A percentile compares a stretch with the other conserved stretches of the same genome.
phyloP scores from a whole-genome alignment of 352 stramenopile species.

The Phytopythium chamaehyphon region DNA sequence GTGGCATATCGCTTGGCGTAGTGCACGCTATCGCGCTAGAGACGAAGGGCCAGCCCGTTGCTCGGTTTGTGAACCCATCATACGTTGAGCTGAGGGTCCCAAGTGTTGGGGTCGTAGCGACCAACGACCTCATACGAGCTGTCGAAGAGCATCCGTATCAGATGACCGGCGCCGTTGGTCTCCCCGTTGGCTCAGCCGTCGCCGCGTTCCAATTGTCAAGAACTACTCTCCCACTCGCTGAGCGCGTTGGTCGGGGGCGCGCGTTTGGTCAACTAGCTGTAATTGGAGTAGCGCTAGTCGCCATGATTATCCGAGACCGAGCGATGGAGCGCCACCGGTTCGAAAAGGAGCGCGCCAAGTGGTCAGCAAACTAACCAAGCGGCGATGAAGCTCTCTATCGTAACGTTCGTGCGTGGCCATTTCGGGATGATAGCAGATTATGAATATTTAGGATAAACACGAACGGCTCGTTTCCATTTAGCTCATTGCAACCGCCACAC shows the following conservation, averaged over 20 bases:
- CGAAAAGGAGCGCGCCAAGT: not conserved
- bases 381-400: too few species aligned
- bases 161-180: not conserved
- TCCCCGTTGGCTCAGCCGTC: not conserved
- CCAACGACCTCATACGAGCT: not conserved
- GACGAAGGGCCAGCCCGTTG: not conserved
- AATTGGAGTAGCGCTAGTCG: not conserved
- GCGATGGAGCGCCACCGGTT: not conserved
- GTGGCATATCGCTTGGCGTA: too few species aligned
- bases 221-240: not conserved
- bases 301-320: constrained; percentile 1
- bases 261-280: constrained; percentile 2
- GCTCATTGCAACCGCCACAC: too few species aligned
- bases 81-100: constrained; percentile 1
- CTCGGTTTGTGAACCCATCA: not conserved
- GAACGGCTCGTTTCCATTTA: too few species aligned
- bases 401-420: too few species aligned
- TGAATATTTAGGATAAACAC: too few species aligned
- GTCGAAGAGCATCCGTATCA: not conserved
- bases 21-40: not conserved
- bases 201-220: not conserved
- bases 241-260: constrained; percentile 1
- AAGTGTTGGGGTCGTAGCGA: not conserved
- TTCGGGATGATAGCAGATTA: too few species aligned
- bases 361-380: too few species aligned